Evolutionary conservation across 2,329 filamentous ascomycete genomes (phyloP), one percentile per base, ranked within the genome.

Genomic region (Hypoxylon sp.): DNA sequence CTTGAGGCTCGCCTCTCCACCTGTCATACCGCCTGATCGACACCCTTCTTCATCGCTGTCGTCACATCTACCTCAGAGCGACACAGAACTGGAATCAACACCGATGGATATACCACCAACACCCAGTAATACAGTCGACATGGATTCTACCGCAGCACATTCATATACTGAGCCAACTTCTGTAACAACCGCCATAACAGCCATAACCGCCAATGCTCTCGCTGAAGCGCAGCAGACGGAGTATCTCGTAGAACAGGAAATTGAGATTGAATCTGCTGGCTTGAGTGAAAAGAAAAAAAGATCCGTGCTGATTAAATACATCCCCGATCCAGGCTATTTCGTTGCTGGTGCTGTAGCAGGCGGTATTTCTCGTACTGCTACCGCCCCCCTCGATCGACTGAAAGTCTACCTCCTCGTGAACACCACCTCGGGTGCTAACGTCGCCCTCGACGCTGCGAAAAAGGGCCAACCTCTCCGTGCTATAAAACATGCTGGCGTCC

Each of bases 361-460:
- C 77, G 94, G 93, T 77, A 90, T 97, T 73, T 98, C 94, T 76
- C 90, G 95, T 76, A 98, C 95, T 75, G 91, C 92, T 68, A 99
- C 95, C 71, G 95, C 95, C 64, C 95, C 95, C 63, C 89, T 99
- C 79, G 95, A 99, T 81, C 93, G 95, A 72, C 84, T 99, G 62
- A 98, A 98, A 81, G 95, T 99, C 69, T 98, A 97, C 78, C 87
- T 99, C 55, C 95, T 99, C 73, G 94, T 97, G 55, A 94, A 96
- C 78, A 97, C 93, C 60, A 86, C 84, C 68, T 81, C 84, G 58
- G 84, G 83, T 61, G 74, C 86, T 69, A 80, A 83, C 71, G 84
- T 64, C 59, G 87, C 88, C 8, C 78, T 90, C 47, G 79, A 85
- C 59, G 90, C 91, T 13, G 87, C 88, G 3, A 93, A 91, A 75